Conservation (phyloP, 371 early-diverging fungal species). For the Mucor indicus region DNA sequence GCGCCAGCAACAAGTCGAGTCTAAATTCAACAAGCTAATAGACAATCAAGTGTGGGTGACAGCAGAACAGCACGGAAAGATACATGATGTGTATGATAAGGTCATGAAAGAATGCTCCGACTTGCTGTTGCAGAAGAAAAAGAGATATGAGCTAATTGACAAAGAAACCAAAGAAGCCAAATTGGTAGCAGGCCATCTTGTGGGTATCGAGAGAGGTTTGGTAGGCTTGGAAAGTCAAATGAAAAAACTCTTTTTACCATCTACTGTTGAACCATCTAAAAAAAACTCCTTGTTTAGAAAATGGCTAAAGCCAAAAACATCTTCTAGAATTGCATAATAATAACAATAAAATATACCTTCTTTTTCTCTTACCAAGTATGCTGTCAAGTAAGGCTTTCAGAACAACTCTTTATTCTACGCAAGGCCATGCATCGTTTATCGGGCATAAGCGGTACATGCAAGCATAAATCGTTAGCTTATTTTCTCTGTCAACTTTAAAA, state of each 20-base stretch:
- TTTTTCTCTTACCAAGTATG: no score
- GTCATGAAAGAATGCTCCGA: constrained; percentile 3
- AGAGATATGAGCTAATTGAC: constrained; percentile 1
- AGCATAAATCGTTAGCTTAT: no score
- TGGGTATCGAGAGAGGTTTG: constrained; percentile 18
- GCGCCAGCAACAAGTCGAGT: not conserved
- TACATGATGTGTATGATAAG: constrained; percentile 5
- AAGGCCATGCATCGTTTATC: no score
- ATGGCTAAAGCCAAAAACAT: constrained; percentile 7
- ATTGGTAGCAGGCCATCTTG: constrained; percentile 11
- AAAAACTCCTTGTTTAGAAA: constrained; percentile 4
- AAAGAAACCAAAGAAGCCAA: constrained; percentile 12
- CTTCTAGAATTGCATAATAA: not conserved
- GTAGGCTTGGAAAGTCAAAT: constrained; percentile 6
- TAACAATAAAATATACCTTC: no score
- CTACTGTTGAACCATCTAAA: no score
- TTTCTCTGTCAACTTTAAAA: no score
- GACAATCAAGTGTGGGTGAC: constrained; percentile 16
- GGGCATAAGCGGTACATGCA: no score
- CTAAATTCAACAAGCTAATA: not conserved
- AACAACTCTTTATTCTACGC: no score
- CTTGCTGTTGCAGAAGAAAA: not conserved
- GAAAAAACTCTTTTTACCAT: not conserved
- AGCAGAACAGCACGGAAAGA: constrained; percentile 11
- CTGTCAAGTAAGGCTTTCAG: no score